phyloP scores from a whole-genome alignment of 345 rosid genomes.

The Aquilaria yunnanensis region DNA sequence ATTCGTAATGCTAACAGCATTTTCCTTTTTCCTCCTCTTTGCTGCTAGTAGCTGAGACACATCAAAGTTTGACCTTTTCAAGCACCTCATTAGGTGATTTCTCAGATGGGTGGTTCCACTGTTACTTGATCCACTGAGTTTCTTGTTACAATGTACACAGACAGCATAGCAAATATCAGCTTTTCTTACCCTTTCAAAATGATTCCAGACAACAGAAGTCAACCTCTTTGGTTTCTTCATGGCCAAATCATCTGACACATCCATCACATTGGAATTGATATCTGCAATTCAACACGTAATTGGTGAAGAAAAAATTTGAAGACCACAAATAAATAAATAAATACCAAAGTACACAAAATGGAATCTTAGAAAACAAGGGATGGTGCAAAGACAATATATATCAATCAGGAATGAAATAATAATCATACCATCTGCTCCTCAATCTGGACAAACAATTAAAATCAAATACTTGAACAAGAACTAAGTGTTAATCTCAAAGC shows the following conservation, averaged over 20 bases:
- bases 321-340: too few relatives aligned
- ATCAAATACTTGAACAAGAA: too few relatives aligned
- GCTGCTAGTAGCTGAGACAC: conserved; percentile 79
- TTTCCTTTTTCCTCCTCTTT: conserved; percentile 76
- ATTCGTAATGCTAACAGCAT: conserved; percentile 37
- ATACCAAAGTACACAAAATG: too few relatives aligned
- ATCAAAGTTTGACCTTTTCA: conserved; percentile 79
- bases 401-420: too few relatives aligned
- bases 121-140: conserved; percentile 92
- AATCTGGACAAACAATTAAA: too few relatives aligned
- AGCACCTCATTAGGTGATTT: conserved; percentile 87
- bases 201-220: conserved; percentile 93
- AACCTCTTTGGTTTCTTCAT: conserved; percentile 77
- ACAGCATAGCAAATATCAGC: conserved; percentile 89
- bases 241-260: conserved; percentile 49
- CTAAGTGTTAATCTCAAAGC: too few relatives aligned
- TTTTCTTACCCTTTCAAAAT: conserved; percentile 85
- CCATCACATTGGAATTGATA: conserved; percentile 43
- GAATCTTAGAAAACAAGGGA: too few relatives aligned
- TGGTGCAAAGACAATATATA: too few relatives aligned
- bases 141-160: conserved; percentile 83
- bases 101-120: conserved; percentile 94
- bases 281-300: too few relatives aligned
- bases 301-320: too few relatives aligned
- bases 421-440: too few relatives aligned